Evolutionary conservation across 108 stramenopile genomes (phyloP), one percentile per base, ranked within the genome.

Genomic region (Halocafeteria seosinensis): DNA sequence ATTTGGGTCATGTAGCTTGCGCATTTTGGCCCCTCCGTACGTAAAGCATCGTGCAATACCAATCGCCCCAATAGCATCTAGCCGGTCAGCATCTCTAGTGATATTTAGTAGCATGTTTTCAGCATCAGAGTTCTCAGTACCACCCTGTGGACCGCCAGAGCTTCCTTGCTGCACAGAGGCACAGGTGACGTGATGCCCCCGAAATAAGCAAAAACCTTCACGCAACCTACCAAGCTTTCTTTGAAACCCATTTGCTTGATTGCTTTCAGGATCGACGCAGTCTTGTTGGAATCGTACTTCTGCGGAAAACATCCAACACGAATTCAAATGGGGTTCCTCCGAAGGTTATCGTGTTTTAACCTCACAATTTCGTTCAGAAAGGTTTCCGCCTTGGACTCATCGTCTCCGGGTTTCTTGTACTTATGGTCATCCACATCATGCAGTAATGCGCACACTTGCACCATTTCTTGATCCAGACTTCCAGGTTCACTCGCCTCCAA

Each of bases 21-120:
- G 61, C 2, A n/a, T 6, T 0, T 58, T n/a, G 25, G 61, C n/a
- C 34, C 67, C 67, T 12, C 67, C 67, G 29, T 58, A 68, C 3
- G 67, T 58, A 32, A 68, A 62, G 62, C 67, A 68, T 4, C 67
- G 37, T 4, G 67, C 67, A 31, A 68, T 68, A 34, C 67, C 67
- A 12, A 68, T 50, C 0, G 67, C 61, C 3, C 67, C 67, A 35
- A 68, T 62, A 27, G 61, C 62, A 32, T 68, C 67, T 50, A 68
- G 62, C 6, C 67, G 61, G 37, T 68, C 67, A 1, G 67, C 67
- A 36, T 68, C 67, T 31, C 63, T 61, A 0, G 63, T 62, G 13
- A 47, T 35, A 17, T 47, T n/a, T n/a, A 47, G 42, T n/a, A 47
- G 42, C n/a, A n/a, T n/a, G n/a, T n/a, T n/a, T n/a, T n/a, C n/a